These are phyloP conservation scores for Nicotiana benthamiana DNA, from an alignment of 257 asterid genomes.

Conservation along the genomic window DNA sequence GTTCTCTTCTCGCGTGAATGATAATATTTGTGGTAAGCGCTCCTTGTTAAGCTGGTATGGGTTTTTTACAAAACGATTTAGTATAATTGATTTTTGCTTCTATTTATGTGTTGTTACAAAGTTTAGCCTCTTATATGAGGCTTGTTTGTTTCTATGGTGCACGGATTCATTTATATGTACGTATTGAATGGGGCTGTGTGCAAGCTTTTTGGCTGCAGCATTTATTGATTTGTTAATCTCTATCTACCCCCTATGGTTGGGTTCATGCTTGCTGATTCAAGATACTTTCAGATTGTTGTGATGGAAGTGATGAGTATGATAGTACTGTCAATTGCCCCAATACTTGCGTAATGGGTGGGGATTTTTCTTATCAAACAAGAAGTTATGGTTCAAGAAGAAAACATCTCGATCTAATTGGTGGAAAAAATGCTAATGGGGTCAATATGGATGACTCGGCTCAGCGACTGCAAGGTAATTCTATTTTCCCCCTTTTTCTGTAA, in stretches of 20 bases:
- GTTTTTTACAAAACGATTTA: not conserved
- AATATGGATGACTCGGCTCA: conserved; percentile 35
- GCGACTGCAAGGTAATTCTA: conserved; percentile 45
- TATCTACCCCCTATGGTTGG: conserved; percentile 8
- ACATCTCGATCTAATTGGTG: conserved; percentile 17
- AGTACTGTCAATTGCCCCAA: conserved; percentile 59
- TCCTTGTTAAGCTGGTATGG: not conserved
- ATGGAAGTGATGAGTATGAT: conserved; percentile 95
- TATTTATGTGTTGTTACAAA: not conserved
- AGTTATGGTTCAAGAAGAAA: conserved; percentile 16
- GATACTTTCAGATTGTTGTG: conserved; percentile 73
- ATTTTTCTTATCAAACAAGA: conserved; percentile 42
- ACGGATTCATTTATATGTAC: not conserved
- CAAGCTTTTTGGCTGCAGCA: not conserved
- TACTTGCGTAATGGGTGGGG: conserved; percentile 82
- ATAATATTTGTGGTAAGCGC: conserved; percentile 74
- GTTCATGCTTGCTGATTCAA: conserved; percentile 5
- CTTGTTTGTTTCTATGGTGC: not conserved
- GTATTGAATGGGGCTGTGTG: not conserved
- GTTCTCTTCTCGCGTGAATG: conserved; percentile 83
- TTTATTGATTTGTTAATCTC: not conserved
- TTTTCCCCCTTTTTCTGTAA: not conserved
- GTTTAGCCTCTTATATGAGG: not conserved
- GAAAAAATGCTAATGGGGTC: conserved; percentile 32
- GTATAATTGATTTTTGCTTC: not conserved